Evolutionary conservation across 1,284 basidiomycete genomes (phyloP), one percentile per base, ranked within the genome.

Genomic region (Abortiporus biennis): DNA sequence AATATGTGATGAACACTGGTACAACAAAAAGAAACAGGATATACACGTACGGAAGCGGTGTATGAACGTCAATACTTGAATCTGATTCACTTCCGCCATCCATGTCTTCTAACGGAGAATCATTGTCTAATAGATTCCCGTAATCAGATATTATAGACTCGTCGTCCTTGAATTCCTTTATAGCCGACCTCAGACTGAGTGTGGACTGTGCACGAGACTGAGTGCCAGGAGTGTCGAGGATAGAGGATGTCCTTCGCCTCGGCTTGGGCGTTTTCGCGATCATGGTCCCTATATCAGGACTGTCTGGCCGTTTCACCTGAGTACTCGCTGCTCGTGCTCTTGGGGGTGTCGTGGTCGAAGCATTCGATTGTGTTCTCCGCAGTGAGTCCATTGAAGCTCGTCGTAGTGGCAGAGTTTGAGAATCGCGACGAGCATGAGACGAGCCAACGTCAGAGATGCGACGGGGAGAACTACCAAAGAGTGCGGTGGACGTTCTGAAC

Each of bases 41-140:
- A 19, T 22, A 31, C 30, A 78, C 85, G 62, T 54, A 86, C 82
- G 86, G 83, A 6, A 89, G 57, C 0, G 85, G 84, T 1, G 85
- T 89, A 52, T 85, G 81, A 24, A 89, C 55, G 62, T 89, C 85
- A 40, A 89, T 60, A 56, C 81, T 83, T 12, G 83, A 86, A 57
- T 85, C 83, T 12, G 72, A 74, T 39, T 67, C 75, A 37, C 67
- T 74, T 4, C 63, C 72, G 5, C 54, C 64, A 20, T 49, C 52
- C 38, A 40, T 17, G n/a, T 29, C 27, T 29, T 29, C 27, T 9
- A 29, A 29, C n/a, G 27, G 27, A 8, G 27, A 29, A n/a, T 29
- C 27, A 8, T n/a, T n/a, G 13, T 37, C 36, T 9, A 37, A 21
- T 17, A 42, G 20, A 24, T 41, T 32, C 5, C 50, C 52, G 17